These are phyloP conservation scores for Juncus inflexus DNA, from an alignment of 176 grass and related monocot genomes.

Conservation along the genomic window DNA sequence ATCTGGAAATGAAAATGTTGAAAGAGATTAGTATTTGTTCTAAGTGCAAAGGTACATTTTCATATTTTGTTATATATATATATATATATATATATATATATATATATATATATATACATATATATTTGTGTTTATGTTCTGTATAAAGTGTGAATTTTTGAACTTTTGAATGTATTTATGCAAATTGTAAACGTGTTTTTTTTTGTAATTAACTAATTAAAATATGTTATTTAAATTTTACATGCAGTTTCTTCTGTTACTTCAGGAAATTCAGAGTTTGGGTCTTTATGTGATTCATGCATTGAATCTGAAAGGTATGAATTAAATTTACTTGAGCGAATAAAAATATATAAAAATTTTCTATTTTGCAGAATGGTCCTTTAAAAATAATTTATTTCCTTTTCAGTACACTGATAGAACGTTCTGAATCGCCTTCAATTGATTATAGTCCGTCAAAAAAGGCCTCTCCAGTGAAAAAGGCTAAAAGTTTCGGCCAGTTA, in stretches of 20 bases:
- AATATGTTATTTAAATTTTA: too few species aligned
- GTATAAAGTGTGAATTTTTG: too few species aligned
- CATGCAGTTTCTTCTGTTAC: too few species aligned
- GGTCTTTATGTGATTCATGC: too few species aligned
- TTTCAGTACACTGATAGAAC: not conserved
- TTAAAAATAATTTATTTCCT: not conserved
- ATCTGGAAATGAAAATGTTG: conserved; percentile 60
- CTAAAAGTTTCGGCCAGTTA: conserved; percentile 15
- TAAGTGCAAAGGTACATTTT: conserved; percentile 56
- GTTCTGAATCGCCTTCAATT: conserved; percentile 2
- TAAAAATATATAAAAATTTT: too few species aligned
- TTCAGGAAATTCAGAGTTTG: too few species aligned
- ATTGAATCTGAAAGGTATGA: not conserved
- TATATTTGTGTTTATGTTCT: too few species aligned
- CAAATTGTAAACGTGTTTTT: too few species aligned
- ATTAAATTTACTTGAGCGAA: not conserved
- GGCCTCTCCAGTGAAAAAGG: conserved; percentile 16
- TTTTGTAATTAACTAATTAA: too few species aligned
- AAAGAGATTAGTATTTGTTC: conserved; percentile 43
- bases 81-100: not conserved
- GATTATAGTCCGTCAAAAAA: not conserved
- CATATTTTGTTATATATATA: not conserved
- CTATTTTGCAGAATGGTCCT: not conserved
- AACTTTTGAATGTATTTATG: too few species aligned
- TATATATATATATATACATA: not conserved